These are phyloP conservation scores for Prasinococcaceae sp. DNA, from an alignment of 139 green algal species.

Conservation along the genomic window DNA sequence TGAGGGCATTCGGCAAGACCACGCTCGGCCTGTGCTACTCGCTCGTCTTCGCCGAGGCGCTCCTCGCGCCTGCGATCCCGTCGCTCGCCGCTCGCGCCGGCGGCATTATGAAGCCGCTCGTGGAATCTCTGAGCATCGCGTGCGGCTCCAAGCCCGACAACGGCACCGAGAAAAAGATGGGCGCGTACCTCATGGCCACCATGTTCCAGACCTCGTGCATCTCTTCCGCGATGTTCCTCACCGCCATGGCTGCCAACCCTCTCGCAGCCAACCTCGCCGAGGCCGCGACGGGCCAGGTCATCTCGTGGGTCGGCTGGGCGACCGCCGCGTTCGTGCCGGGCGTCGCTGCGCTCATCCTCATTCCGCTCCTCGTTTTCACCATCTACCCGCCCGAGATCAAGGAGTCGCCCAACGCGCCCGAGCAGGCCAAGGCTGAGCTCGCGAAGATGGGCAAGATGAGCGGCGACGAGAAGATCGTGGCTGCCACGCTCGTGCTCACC, in stretches of 20 bases:
- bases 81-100: conserved; percentile 84
- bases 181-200: conserved; percentile 94
- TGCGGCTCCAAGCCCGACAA: conserved; percentile 78
- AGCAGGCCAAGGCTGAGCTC: conserved; percentile 73
- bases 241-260: conserved; percentile 97
- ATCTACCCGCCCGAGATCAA: conserved; percentile 93
- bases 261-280: conserved; percentile 88
- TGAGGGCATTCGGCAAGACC: conserved; percentile 86
- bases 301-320: conserved; percentile 88
- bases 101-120: conserved; percentile 96
- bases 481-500: conserved; percentile 66
- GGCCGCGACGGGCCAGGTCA: conserved; percentile 59
- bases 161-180: conserved; percentile 91
- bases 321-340: conserved; percentile 79
- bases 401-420: conserved; percentile 85
- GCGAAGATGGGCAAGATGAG: conserved; percentile 84
- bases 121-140: conserved; percentile 85
- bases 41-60: conserved; percentile 85
- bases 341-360: conserved; percentile 43
- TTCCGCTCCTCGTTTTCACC: conserved; percentile 86
- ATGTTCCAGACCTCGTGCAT: conserved; percentile 82
- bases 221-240: conserved; percentile 97
- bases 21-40: conserved; percentile 92
- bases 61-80: conserved; percentile 94
- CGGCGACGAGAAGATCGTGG: conserved; percentile 89